Conservation (phyloP, 495 filamentous ascomycete species). For the Penicillium atrosanguineum region DNA sequence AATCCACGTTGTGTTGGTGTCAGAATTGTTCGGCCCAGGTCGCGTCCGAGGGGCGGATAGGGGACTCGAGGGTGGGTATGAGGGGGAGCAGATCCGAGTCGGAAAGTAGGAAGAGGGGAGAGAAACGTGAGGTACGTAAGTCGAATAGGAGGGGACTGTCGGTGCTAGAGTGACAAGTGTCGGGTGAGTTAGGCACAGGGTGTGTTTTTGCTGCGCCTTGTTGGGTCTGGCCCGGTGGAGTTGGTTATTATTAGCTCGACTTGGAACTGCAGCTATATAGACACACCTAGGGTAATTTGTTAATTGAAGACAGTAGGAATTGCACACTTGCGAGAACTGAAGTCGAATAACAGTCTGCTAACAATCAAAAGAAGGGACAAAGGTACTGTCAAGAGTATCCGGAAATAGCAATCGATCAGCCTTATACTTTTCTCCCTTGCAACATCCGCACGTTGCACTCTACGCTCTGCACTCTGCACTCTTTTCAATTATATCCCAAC, state of each 20-base stretch:
- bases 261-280: background rate
- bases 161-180: background rate
- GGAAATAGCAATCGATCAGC: no score
- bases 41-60: background rate
- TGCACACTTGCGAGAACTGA: no score
- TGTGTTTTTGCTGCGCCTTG: constrained; percentile 27
- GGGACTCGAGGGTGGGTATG: background rate
- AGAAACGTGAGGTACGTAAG: constrained; percentile 13
- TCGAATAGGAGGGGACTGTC: background rate
- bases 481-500: no score
- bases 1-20: constrained; percentile 43
- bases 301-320: no score
- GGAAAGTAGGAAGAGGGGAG: background rate
- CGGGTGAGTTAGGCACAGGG: background rate
- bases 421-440: no score
- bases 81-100: background rate
- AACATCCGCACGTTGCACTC: no score
- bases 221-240: constrained; percentile 29
- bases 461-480: no score
- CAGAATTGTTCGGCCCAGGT: constrained; percentile 8
- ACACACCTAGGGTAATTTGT: no score
- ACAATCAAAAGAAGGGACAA: no score
- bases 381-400: no score
- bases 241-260: background rate
- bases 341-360: no score